Evolutionary conservation across 129 eudicot species (phyloP), one percentile per base, ranked within the genome.

Genomic region (Ambrosia trifida): DNA sequence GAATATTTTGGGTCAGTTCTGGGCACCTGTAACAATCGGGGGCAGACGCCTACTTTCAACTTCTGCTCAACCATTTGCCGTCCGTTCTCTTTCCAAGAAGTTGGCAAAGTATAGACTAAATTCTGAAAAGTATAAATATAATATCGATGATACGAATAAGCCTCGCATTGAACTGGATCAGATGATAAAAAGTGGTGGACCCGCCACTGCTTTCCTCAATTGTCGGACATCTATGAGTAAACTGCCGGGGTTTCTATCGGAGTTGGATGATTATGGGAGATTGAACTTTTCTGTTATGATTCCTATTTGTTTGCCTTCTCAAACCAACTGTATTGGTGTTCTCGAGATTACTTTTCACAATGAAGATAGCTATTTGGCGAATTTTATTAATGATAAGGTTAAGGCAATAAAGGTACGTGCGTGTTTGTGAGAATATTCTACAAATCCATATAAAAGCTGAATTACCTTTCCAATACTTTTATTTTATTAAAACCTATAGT

Each of bases 271-370:
- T 56, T 68, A 8, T 38, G 28, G 40, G 1, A 24, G 7, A 3
- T 17, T 31, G 2, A 4, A 1, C 2, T 0, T 4, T 30, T 54
- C 50, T 54, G 5, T 57, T 7, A 20, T 76, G 61, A 7, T 76
- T 18, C 74, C 74, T 12, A n/a, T 76, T 16, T 68, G 35, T 32
- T 58, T 8, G 49, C 13, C 51, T 44, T 46, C 51, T 56, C 38
- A 66, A 76, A 67, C 32, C 50, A 36, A 11, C 10, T 76, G 80
- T 45, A 2, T 76, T 76, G 73, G 74, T 56, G 69, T 76, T 47
- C 2, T 67, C 14, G 68, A 67, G 36, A 44, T 33, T 32, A 13
- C 7, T 45, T 2, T 6, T 2, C 0, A 52, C 11, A 0, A 52
- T 5, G 3, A 2, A 1, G 30, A 10, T 7, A 2, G 0, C 19